phyloP scores from a whole-genome alignment of 2,329 filamentous ascomycete species.

The Pseudogymnoascus sp. region DNA sequence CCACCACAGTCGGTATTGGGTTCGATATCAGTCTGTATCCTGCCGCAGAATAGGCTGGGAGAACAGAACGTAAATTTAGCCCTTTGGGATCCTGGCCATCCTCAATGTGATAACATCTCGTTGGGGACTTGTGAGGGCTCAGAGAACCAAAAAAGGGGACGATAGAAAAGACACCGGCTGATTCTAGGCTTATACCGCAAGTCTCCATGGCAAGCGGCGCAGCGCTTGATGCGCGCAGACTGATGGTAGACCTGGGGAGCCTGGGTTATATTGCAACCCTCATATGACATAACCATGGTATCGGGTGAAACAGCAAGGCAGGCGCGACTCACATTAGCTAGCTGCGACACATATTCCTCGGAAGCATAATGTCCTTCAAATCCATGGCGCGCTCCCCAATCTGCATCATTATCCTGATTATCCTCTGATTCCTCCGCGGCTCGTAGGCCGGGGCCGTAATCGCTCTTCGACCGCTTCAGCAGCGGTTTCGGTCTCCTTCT shows the following conservation, averaged over 20 bases:
- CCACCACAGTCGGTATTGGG: neutral
- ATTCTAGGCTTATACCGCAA: neutral
- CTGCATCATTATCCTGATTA: conserved; percentile 21
- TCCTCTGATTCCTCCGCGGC: conserved; percentile 18
- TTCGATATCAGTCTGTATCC: neutral
- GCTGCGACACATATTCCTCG: conserved; percentile 58
- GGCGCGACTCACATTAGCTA: conserved; percentile 48
- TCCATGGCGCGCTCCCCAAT: conserved; percentile 49
- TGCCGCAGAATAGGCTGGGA: neutral
- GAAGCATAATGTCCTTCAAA: conserved; percentile 67
- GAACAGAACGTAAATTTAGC: neutral
- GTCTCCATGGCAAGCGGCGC: neutral
- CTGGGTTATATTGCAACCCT: neutral
- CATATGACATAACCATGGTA: neutral
- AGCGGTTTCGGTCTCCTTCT: conserved; percentile 21
- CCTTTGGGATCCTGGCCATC: neutral
- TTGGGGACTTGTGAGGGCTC: neutral
- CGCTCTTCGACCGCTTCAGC: conserved; percentile 39
- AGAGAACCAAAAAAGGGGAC: neutral
- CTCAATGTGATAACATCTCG: neutral
- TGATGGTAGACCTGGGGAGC: neutral
- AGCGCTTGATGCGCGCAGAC: conserved; percentile 7
- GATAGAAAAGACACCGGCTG: neutral
- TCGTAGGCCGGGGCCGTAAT: conserved; percentile 42
- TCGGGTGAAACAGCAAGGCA: conserved; percentile 15